A percentile compares a stretch with the other conserved stretches of the same genome.
Conservation (phyloP, 371 early-diverging fungal species). For the Mortierella sp. region DNA sequence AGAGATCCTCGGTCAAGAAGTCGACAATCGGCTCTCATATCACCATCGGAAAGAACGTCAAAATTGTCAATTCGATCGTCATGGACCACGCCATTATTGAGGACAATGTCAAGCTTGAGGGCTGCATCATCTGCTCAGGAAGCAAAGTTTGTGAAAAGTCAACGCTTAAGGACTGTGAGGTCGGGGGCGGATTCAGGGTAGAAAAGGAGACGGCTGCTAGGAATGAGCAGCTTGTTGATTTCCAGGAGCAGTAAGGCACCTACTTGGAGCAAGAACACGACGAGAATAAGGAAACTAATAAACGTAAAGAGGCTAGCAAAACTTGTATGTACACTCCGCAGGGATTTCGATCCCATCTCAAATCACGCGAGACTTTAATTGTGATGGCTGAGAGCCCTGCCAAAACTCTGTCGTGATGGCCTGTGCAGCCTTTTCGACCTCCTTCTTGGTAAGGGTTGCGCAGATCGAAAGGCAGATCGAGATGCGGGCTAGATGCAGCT, state of each 20-base stretch:
- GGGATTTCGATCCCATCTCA: no score
- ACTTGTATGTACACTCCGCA: no score
- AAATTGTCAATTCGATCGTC: conserved; percentile 91
- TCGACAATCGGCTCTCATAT: conserved; percentile 94
- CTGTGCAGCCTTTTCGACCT: conserved; percentile 84
- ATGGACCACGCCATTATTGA: conserved; percentile 94
- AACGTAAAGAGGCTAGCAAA: no score
- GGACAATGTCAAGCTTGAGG: conserved; percentile 92
- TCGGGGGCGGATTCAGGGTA: conserved; percentile 81
- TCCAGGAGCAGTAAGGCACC: conserved; percentile 49
- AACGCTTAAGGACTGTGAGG: conserved; percentile 90
- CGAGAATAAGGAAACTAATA: no score
- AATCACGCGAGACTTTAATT: conserved; percentile 28
- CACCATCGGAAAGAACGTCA: conserved; percentile 93
- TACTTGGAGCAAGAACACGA: no score
- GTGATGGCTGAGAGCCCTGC: conserved; percentile 62
- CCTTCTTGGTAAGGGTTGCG: conserved; percentile 81
- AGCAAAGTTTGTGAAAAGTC: conserved; percentile 83
- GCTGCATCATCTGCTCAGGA: conserved; percentile 86
- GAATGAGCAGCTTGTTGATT: conserved; percentile 59
- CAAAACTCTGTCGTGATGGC: conserved; percentile 66
- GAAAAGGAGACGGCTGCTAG: conserved; percentile 74
- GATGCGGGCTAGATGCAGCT: conserved; percentile 76
- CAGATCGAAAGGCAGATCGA: conserved; percentile 86
- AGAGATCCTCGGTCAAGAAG: conserved; percentile 91